Evolutionary conservation across 352 stramenopile genomes (phyloP), one percentile per base, ranked within the genome.

Genomic region (Pythium pectinolyticum): DNA sequence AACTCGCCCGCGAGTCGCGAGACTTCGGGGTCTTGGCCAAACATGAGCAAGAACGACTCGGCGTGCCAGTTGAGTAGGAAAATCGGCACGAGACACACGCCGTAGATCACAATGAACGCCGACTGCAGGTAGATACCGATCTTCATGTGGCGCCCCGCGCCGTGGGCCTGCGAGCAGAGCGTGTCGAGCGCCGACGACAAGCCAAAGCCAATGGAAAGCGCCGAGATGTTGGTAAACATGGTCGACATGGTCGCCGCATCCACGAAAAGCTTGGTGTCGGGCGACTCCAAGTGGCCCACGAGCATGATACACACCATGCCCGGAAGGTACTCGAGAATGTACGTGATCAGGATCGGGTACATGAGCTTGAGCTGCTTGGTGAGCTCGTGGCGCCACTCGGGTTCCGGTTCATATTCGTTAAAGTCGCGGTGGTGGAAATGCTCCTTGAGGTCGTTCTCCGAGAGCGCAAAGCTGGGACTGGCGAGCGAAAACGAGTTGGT

Each of bases 101-200:
- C 73, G n/a, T 48, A 63, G 19, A 92, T 67, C 17, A 94, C 78
- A 32, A 89, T 63, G 5, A 89, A 37, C 0, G 73, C 77, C 1
- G 80, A 82, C 52, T 92, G 79, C 24, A 91, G 57, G 65, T 94
- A 96, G n/a, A 88, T 73, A 3, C 87, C 87, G 57, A 96, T 78
- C 63, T 84, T 84, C 37, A 76, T 66, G 20, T 76, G 48, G n/a
- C 59, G 74, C 19, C 71, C 70, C 0, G 87, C 84, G 34, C 86
- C 85, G 57, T 88, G 84, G 15, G 85, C 83, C 64, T 91, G 76
- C 15, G 82, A 83, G 46, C 83, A 94, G 3, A 96, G 68, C 46
- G 87, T 96, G 67, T 96, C 87, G 25, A 96, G 73, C 4, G 75
- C 87, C 12, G 80, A 89, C 6, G 85, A 78, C 4, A 95, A 61